phyloP scores from a whole-genome alignment of 495 filamentous ascomycete genomes.

The Penicillium desertorum region DNA sequence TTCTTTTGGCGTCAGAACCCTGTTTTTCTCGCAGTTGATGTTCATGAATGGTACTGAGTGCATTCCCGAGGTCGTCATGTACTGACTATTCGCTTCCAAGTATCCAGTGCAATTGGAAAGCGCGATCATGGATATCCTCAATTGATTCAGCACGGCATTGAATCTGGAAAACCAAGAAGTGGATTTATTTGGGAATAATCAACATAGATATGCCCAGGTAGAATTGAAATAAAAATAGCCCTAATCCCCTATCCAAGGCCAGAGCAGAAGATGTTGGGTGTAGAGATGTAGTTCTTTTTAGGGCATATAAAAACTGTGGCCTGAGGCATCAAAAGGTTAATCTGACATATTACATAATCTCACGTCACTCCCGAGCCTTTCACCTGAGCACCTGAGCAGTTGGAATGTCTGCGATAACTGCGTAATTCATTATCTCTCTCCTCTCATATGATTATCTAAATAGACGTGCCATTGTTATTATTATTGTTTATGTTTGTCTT shows the following conservation, averaged over 20 bases:
- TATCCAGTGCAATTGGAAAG: neutral
- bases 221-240: neutral
- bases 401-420: neutral
- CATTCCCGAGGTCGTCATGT: neutral
- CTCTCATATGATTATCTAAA: neutral
- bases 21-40: too few species aligned
- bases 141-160: neutral
- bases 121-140: neutral
- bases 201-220: neutral
- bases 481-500: neutral
- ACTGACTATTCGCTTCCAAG: neutral
- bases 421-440: neutral
- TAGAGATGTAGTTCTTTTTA: neutral
- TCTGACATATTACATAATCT: neutral
- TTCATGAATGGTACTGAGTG: too few species aligned
- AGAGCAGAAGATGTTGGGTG: too few species aligned
- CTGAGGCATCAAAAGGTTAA: neutral
- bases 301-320: neutral
- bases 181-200: neutral
- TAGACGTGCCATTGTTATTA: neutral
- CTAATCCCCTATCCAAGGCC: too few species aligned
- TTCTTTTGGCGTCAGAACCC: too few species aligned
- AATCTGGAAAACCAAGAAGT: neutral
- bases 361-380: conserved; percentile 1
- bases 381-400: too few species aligned